Base-by-base conservation (phyloP, 306 rosid species). In the Prunus padus region DNA sequence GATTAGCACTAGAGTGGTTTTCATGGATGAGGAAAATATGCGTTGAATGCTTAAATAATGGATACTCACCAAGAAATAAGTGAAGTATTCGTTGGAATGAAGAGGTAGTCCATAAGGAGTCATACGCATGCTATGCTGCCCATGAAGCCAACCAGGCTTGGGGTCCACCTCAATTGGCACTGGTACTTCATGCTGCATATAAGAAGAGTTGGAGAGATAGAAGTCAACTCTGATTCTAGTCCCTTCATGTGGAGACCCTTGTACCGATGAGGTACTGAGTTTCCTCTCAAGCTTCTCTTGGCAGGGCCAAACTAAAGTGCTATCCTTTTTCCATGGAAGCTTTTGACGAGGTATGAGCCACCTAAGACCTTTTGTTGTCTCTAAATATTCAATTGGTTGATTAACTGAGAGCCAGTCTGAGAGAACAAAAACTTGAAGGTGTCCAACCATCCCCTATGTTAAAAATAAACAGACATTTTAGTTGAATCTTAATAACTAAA, bases 271-370 rank as follows among this genome's bases (percentile, higher is more conserved):
- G 72, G 14, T 57, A 45, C 67, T 66, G 62, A 55, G 69, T 52
- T 76, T 75, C 23, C 23, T 16, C 25, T 37, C 31, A 82, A 62
- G 66, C 50, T 74, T 68, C 57, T 73, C 83, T 57, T 76, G 73
- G 69, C 40, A 72, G 12, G 71, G 81, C 72, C 72, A 45, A 23
- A 47, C 51, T 30, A 85, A 75, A 73, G 76, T 20, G 62, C 77
- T 25, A 40, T 49, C 82, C 61, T 75, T 80, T 77, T 79, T 73
- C 92, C 92, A 88, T 45, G 96, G 92, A 84, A 90, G 88, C 78
- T 84, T 79, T 70, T 82, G 88, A 78, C 66, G 89, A 73, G 92
- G 92, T 81, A 90, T 79, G 46, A 90, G 87, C 92, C 96, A 90
- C 81, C 59, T 54, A 49, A 90, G 89, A 68, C 92, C 90, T 80